A percentile compares a stretch with the other conserved stretches of the same genome.
Conservation (phyloP, 106 monocot genomes). For the Acanthochlamys bracteata region DNA sequence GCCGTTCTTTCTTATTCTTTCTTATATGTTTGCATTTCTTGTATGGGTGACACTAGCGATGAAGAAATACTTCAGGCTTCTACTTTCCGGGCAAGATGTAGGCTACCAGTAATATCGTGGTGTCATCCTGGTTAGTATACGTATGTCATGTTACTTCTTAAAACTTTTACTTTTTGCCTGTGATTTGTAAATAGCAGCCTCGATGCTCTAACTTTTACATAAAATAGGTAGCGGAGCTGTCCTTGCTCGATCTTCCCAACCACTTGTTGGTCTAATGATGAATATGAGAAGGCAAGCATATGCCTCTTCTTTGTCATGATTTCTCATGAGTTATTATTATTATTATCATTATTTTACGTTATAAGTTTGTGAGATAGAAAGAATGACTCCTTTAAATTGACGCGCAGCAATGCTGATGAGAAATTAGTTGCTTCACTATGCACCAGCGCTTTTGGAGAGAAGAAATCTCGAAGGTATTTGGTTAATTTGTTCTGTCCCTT, state of each 20-base stretch:
- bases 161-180: background rate
- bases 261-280: constrained; percentile 90
- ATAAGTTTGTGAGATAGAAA: background rate
- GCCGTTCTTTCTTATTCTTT: background rate
- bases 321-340: background rate
- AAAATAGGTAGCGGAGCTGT: constrained; percentile 91
- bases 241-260: constrained; percentile 95
- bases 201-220: too few species aligned
- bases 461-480: constrained; percentile 37
- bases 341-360: background rate
- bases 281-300: constrained; percentile 57
- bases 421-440: constrained; percentile 94
- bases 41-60: constrained; percentile 35
- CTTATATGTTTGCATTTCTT: constrained; percentile 6
- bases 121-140: constrained; percentile 63
- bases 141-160: too few species aligned
- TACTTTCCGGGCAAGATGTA: constrained; percentile 69
- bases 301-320: background rate
- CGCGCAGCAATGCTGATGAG: constrained; percentile 88
- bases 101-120: constrained; percentile 93
- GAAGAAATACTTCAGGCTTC: constrained; percentile 81
- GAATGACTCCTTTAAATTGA: constrained; percentile 1
- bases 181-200: too few species aligned
- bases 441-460: constrained; percentile 27
- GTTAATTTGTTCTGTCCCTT: too few species aligned